phyloP scores from a whole-genome alignment of 768 basidiomycete species.

The Roridomyces roridus region DNA sequence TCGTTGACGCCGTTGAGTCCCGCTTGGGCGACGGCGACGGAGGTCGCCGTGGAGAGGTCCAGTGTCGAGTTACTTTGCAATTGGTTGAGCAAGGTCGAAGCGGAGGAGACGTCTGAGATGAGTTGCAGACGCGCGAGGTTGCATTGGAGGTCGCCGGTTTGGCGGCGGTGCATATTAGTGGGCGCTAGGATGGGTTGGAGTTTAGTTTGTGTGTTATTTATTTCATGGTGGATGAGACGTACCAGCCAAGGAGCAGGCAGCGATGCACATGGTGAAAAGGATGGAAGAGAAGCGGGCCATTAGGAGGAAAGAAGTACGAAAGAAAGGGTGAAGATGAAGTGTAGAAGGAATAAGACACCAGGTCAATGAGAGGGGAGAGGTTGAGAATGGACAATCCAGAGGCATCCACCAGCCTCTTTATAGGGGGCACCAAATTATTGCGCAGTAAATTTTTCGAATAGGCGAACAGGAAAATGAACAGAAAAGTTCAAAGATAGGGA shows the following conservation, averaged over 20 bases:
- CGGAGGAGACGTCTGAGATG: not conserved
- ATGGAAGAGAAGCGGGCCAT: slow-evolving; percentile 11
- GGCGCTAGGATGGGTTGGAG: not conserved
- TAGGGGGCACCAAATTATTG: too few relatives aligned
- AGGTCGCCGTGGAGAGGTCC: slow-evolving; percentile 27
- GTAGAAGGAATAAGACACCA: slow-evolving; percentile 4
- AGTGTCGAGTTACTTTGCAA: too few relatives aligned
- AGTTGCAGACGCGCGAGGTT: slow-evolving; percentile 22
- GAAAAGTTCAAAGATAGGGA: not conserved
- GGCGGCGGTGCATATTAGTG: slow-evolving; percentile 7
- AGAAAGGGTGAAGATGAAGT: not conserved
- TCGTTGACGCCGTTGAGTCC: slow-evolving; percentile 30
- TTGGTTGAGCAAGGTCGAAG: not conserved
- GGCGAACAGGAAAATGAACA: not conserved
- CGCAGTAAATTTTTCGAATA: not conserved
- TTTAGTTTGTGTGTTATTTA: not conserved
- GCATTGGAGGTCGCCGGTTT: slow-evolving; percentile 20
- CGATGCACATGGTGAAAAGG: not conserved
- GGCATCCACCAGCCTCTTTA: not conserved
- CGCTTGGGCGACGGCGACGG: slow-evolving; percentile 27
- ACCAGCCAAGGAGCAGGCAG: slow-evolving; percentile 4
- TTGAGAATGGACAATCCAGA: not conserved
- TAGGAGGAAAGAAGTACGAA: not conserved
- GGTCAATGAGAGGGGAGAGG: slow-evolving; percentile 5
- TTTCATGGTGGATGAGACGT: not conserved